Evolutionary conservation across 1,139 yeast species (phyloP), one percentile per base, ranked within the genome.

Genomic region (Candida neerlandica): DNA sequence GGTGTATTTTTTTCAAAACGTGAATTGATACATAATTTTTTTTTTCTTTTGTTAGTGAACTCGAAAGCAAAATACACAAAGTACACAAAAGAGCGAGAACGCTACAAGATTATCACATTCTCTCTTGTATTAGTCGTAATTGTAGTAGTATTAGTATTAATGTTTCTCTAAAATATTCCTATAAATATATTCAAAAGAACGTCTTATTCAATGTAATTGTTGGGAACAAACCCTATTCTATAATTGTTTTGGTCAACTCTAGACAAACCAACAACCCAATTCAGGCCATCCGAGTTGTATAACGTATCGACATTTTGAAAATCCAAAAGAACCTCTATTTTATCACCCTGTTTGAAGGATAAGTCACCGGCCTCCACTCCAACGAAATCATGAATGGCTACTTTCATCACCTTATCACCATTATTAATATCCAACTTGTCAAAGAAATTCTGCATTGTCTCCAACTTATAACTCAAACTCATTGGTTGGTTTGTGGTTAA

Each of bases 141-240:
- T n/a, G n/a, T n/a, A n/a, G n/a, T n/a, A n/a, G n/a, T n/a, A 29
- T 5, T 5, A 12, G 5, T 29, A 29, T 29, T 11, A 15, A 14
- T 33, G 37, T 33, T 5, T 15, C 19, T 33, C 37, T 33, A 33
- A 32, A 32, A n/a, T 32, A 32, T 12, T n/a, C 37, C 15, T 33
- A 33, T 33, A 16, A 15, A 33, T 14, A 14, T 15, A 35, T 12
- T 9, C 4, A 35, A 37, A 21, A 21, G 26, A 21, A 12, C 21
- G 12, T 10, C 29, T 21, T 21, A 45, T 16, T 54, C 55, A 30
- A 73, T 60, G 51, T 66, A 71, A 44, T 66, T 72, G 45, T 65
- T 69, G 4, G 81, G 80, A 4, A 72, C 73, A 52, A 75, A 70
- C 5, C 81, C 81, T 11, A 67, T 58, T 53, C 80, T 62, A n/a